Evolutionary conservation across 306 rosid species (phyloP).

Genomic region (Cyclanthera cordifolia): DNA sequence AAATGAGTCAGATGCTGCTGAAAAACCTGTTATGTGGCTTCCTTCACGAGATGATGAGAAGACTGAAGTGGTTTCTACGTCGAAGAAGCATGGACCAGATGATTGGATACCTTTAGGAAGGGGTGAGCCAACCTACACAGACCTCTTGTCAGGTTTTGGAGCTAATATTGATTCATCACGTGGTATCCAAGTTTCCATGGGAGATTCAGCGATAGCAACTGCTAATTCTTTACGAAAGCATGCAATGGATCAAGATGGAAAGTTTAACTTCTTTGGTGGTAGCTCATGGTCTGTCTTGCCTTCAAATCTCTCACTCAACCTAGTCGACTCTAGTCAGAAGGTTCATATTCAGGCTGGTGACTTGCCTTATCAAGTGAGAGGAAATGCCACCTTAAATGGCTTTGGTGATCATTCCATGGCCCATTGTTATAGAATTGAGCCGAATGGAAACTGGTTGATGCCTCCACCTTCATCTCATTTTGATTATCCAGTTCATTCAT

Average conservation of each 20-base stretch:
- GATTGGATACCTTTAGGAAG: conserved; percentile 52
- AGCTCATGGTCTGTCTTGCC: conserved; percentile 47
- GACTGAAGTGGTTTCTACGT: conserved; percentile 43
- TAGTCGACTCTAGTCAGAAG: conserved; percentile 43
- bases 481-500: conserved; percentile 33
- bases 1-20: conserved; percentile 41
- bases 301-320: conserved; percentile 44
- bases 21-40: conserved; percentile 55
- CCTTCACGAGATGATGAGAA: conserved; percentile 51
- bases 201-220: conserved; percentile 29
- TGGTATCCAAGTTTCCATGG: conserved; percentile 21
- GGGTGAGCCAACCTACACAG: conserved; percentile 62
- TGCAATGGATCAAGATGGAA: conserved; percentile 49
- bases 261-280: conserved; percentile 27
- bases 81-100: conserved; percentile 51
- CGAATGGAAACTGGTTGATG: conserved; percentile 54
- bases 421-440: conserved; percentile 45
- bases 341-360: conserved; percentile 38
- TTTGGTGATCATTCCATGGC: conserved; percentile 37
- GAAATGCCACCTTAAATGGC: conserved; percentile 37
- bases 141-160: conserved; percentile 74
- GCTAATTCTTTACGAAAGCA: conserved; percentile 36
- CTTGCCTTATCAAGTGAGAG: conserved; percentile 32
- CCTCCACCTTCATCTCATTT: conserved; percentile 48
- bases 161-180: conserved; percentile 30